Evolutionary conservation across 2,329 filamentous ascomycete genomes (phyloP).

Genomic region (Botryotinia calthae): DNA sequence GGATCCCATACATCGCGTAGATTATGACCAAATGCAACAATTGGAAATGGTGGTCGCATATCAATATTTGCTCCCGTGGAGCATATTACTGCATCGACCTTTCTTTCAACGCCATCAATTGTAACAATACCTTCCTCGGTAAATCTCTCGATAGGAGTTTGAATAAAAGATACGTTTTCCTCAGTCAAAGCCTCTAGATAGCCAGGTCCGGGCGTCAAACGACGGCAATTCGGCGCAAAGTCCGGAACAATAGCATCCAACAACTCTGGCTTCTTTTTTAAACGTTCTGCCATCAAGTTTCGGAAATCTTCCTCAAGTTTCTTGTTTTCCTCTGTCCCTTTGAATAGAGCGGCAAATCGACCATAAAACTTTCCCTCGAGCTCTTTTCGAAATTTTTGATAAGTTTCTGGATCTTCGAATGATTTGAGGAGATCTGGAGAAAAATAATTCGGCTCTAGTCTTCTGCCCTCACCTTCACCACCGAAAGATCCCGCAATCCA

Average conservation of each 20-base stretch:
- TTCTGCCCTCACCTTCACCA: constrained; percentile 40
- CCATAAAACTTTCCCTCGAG: constrained; percentile 62
- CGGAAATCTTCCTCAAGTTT: constrained; percentile 39
- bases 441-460: constrained; percentile 53
- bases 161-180: constrained; percentile 61
- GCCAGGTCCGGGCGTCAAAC: constrained; percentile 49
- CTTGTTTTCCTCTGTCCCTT: constrained; percentile 44
- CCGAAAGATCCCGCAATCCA: constrained; percentile 53
- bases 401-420: constrained; percentile 57
- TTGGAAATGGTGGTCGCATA: constrained; percentile 58
- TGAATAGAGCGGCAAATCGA: constrained; percentile 52
- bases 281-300: constrained; percentile 42
- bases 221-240: constrained; percentile 46
- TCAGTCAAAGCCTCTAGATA: constrained; percentile 64
- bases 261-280: constrained; percentile 43
- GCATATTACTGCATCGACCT: constrained; percentile 65
- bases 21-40: constrained; percentile 54
- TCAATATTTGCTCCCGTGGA: constrained; percentile 65
- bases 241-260: constrained; percentile 39
- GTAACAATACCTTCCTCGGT: constrained; percentile 60
- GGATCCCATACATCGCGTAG: constrained; percentile 56
- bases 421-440: constrained; percentile 51
- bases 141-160: constrained; percentile 55
- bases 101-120: constrained; percentile 52
- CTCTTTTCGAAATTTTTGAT: constrained; percentile 57